phyloP scores from a whole-genome alignment of 768 basidiomycete species.

The Lactifluus pinguis region DNA sequence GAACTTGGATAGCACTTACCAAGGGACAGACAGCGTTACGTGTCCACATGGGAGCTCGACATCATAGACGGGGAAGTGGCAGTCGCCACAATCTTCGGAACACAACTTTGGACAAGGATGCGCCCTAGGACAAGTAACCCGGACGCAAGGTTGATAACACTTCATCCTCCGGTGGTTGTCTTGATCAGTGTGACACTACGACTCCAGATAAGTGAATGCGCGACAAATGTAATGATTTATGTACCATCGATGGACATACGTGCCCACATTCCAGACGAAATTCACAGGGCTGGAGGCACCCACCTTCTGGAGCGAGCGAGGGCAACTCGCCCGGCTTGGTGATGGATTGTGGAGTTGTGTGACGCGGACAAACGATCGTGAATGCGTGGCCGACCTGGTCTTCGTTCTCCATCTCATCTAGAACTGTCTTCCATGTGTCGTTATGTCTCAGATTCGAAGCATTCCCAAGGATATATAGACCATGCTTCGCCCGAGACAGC shows the following conservation, averaged over 20 bases:
- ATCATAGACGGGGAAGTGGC: conserved; percentile 21
- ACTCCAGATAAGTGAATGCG: not conserved
- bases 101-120: conserved; percentile 26
- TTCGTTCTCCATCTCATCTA: conserved; percentile 45
- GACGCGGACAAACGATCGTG: conserved; percentile 16
- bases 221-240: not conserved
- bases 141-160: conserved; percentile 22
- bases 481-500: conserved; percentile 64
- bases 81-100: conserved; percentile 24
- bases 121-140: conserved; percentile 17
- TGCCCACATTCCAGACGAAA: conserved; percentile 26
- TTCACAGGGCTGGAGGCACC: conserved; percentile 26
- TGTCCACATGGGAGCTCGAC: conserved; percentile 26
- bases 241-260: conserved; percentile 24
- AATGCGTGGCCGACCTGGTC: conserved; percentile 22
- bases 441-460: conserved; percentile 44
- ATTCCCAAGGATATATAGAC: conserved; percentile 67
- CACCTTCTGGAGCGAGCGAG: conserved; percentile 21
- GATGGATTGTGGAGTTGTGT: not conserved
- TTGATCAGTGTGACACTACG: conserved; percentile 21
- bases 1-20: conserved; percentile 19
- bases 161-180: conserved; percentile 19
- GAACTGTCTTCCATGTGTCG: conserved; percentile 47
- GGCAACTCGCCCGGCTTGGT: conserved; percentile 14
- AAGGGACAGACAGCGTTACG: conserved; percentile 18